phyloP scores from a whole-genome alignment of 495 filamentous ascomycete species.

The Penicillium odoratum region DNA sequence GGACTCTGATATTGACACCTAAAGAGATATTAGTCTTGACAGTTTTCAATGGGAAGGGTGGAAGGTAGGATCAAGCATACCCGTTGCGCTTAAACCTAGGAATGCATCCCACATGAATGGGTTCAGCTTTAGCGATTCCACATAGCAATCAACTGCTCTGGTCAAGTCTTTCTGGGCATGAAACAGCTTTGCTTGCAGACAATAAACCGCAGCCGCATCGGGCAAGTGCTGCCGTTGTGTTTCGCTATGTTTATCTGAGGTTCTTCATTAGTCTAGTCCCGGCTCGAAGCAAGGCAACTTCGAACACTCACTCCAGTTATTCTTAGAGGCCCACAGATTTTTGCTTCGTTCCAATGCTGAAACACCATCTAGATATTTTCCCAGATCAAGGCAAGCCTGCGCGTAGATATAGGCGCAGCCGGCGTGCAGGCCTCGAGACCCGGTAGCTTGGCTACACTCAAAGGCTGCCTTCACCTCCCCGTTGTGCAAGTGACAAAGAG shows the following conservation, averaged over 20 bases:
- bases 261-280: conserved; percentile 9
- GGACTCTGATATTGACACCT: conserved; percentile 73
- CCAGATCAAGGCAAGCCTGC: conserved; percentile 78
- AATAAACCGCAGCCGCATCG: conserved; percentile 78
- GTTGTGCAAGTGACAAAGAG: conserved; percentile 78
- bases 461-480: conserved; percentile 75
- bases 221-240: conserved; percentile 66
- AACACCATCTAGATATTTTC: conserved; percentile 76
- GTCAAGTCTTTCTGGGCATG: conserved; percentile 74
- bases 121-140: conserved; percentile 83
- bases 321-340: conserved; percentile 67
- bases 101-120: conserved; percentile 99
- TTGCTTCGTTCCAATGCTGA: conserved; percentile 74
- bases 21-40: conserved; percentile 31
- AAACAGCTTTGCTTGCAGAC: conserved; percentile 84
- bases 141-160: conserved; percentile 79
- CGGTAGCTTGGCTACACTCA: conserved; percentile 65
- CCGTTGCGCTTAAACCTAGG: conserved; percentile 69
- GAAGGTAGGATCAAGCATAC: conserved; percentile 32
- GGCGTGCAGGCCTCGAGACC: conserved; percentile 66
- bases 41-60: background rate
- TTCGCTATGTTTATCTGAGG: conserved; percentile 66
- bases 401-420: conserved; percentile 92
- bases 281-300: background rate
- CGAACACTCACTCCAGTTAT: conserved; percentile 63